phyloP scores from a whole-genome alignment of 306 rosid species.

The apple (Malus domestica) region DNA sequence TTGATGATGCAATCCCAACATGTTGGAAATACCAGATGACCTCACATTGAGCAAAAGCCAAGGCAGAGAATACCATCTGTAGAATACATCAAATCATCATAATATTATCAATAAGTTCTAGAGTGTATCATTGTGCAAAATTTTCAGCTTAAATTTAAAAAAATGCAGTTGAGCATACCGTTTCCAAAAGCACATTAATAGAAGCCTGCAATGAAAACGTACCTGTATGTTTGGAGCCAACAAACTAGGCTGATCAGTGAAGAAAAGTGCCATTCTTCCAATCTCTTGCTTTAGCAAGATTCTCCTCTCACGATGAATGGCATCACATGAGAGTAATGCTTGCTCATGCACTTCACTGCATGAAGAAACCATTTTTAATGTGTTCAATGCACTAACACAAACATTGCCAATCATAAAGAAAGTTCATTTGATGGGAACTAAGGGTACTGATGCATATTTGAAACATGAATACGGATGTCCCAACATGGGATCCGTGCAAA shows the following conservation, averaged over 20 bases:
- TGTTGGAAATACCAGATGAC: constrained; percentile 95
- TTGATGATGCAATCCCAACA: constrained; percentile 83
- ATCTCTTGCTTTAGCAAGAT: constrained; percentile 95
- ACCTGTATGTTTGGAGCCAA: constrained; percentile 98
- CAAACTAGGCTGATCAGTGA: constrained; percentile 92
- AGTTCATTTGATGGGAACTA: background rate
- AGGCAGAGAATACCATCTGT: constrained; percentile 98
- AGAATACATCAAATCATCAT: constrained; percentile 24
- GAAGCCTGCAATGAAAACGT: background rate
- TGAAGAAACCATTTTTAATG: constrained; percentile 21
- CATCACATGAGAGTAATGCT: constrained; percentile 76
- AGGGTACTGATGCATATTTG: background rate
- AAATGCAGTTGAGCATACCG: background rate
- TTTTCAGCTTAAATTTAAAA: too few relatives aligned
- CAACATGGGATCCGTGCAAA: background rate
- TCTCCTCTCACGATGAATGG: constrained; percentile 89
- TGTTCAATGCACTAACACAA: constrained; percentile 17
- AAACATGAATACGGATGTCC: background rate
- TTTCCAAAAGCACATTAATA: background rate
- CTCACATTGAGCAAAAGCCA: constrained; percentile 97
- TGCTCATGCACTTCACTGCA: constrained; percentile 96
- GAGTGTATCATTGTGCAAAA: background rate
- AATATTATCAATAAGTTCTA: constrained; percentile 4
- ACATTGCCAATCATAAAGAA: background rate
- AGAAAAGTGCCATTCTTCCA: constrained; percentile 93